Conservation (phyloP, 2,329 filamentous ascomycete species). For the Claviceps humidiphila region DNA sequence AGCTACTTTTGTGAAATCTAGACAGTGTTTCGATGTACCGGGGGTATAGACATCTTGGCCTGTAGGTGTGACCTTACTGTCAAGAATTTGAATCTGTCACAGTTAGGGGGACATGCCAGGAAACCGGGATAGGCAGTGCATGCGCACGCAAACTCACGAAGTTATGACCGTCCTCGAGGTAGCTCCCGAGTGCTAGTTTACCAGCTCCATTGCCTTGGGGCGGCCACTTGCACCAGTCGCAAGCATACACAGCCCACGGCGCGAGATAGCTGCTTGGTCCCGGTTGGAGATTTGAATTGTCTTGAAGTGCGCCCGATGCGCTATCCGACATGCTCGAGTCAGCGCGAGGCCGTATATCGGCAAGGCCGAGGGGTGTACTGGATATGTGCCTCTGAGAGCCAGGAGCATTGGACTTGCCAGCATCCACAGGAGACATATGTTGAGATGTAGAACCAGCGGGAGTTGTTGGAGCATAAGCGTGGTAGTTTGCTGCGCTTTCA, state of each 20-base stretch:
- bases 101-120: conserved; percentile 3
- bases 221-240: conserved; percentile 99
- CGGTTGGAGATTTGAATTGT: conserved; percentile 49
- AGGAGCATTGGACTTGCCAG: conserved; percentile 40
- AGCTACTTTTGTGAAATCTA: conserved; percentile 87
- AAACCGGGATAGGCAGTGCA: not conserved
- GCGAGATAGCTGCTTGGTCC: conserved; percentile 86
- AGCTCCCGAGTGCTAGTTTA: conserved; percentile 90
- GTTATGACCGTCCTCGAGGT: conserved; percentile 95
- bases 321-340: conserved; percentile 70
- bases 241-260: conserved; percentile 90
- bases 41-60: conserved; percentile 55
- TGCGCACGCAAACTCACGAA: conserved; percentile 48
- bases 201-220: conserved; percentile 68
- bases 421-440: conserved; percentile 46
- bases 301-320: conserved; percentile 49
- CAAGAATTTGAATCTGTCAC: conserved; percentile 83
- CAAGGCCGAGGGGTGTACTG: conserved; percentile 80
- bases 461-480: conserved; percentile 49
- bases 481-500: conserved; percentile 40
- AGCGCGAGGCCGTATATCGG: conserved; percentile 78
- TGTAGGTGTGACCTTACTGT: conserved; percentile 65
- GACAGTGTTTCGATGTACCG: conserved; percentile 56
- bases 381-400: conserved; percentile 51
- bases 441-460: conserved; percentile 48